Evolutionary conservation across 805 yeast species (phyloP), one percentile per base, ranked within the genome.

Genomic region (Ogataea haglerorum): DNA sequence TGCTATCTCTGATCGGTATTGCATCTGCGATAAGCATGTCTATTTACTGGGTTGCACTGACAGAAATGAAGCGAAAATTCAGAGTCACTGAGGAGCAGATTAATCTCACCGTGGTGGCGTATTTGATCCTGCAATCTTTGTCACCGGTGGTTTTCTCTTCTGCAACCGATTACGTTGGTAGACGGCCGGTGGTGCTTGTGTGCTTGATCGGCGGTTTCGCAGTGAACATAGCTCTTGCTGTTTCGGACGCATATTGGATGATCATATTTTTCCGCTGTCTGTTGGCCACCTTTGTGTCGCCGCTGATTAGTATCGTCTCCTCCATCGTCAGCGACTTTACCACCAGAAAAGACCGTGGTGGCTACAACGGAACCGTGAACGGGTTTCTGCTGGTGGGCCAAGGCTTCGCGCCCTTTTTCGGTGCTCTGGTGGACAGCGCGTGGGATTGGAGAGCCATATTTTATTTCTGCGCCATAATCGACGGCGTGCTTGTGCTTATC

Each of bases 271-370:
- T 88, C 24, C 64, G 96, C 46, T 77, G 87, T 58, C 49, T 85
- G n/a, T 90, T 86, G 54, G 89, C 95, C 0, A 70, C 81, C 6
- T 88, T 85, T 10, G 80, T 82, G 5, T 80, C 93, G 0, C 88
- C 95, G 0, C 74, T 86, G 2, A 74, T 87, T 17, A 80, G 95
- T 2, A 72, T 87, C 2, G 70, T 73, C 27, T 70, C 82, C 2
- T 93, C 93, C 1, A 71, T 82, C 0, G 75, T 84, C 40, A 91
- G 89, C 8, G 96, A 88, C 63, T 64, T 82, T 17, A 78, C 88
- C 2, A 72, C 80, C 0, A 66, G 81, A 18, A 70, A 67, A 8
- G 78, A 80, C 42, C 70, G 96, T 51, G 96, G 95, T 12, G 74
- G 79, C 2, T 73, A 75, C 48, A 78, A 81, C 30, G 93, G 95